Percentiles rank a stretch among this genome's conserved stretches.
These are phyloP conservation scores for Pseudogymnoascus sp. DNA, from an alignment of 2,329 filamentous ascomycete species.

Conservation along the genomic window DNA sequence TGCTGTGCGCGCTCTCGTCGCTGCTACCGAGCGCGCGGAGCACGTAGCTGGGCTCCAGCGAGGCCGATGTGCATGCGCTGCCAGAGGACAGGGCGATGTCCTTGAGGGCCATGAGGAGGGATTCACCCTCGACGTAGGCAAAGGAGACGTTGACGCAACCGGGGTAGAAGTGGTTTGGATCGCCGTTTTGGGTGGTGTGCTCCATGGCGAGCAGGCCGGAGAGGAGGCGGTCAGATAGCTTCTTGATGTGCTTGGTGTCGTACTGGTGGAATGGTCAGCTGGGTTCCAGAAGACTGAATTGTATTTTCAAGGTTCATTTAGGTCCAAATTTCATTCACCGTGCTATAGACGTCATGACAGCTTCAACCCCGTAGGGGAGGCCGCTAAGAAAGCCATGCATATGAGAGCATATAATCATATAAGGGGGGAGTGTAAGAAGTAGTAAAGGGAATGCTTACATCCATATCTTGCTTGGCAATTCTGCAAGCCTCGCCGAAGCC, in stretches of 20 bases:
- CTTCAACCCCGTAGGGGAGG: constrained; percentile 33
- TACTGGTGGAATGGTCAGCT: constrained; percentile 52
- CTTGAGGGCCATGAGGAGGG: constrained; percentile 94
- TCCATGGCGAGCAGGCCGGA: constrained; percentile 80
- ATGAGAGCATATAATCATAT: constrained; percentile 76
- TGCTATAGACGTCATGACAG: constrained; percentile 45
- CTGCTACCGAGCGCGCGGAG: constrained; percentile 89
- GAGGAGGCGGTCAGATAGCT: constrained; percentile 73
- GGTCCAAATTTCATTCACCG: constrained; percentile 47
- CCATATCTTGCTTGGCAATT: constrained; percentile 81
- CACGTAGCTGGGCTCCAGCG: constrained; percentile 92
- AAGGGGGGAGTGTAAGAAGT: constrained; percentile 14
- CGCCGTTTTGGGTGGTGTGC: constrained; percentile 87
- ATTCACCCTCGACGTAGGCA: constrained; percentile 96
- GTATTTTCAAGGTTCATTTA: not conserved
- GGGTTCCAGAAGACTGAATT: constrained; percentile 21
- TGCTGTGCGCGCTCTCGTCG: constrained; percentile 95
- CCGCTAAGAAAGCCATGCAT: constrained; percentile 88
- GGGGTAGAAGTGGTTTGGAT: constrained; percentile 75
- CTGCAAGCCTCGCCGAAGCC: constrained; percentile 95
- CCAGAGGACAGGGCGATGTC: constrained; percentile 96
- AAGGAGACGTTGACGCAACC: constrained; percentile 98
- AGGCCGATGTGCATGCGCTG: constrained; percentile 94
- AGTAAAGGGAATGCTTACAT: constrained; percentile 51
- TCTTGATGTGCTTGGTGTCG: constrained; percentile 75